Base-by-base conservation (phyloP, 441 rosid species). In the Gossypium lobatum region DNA sequence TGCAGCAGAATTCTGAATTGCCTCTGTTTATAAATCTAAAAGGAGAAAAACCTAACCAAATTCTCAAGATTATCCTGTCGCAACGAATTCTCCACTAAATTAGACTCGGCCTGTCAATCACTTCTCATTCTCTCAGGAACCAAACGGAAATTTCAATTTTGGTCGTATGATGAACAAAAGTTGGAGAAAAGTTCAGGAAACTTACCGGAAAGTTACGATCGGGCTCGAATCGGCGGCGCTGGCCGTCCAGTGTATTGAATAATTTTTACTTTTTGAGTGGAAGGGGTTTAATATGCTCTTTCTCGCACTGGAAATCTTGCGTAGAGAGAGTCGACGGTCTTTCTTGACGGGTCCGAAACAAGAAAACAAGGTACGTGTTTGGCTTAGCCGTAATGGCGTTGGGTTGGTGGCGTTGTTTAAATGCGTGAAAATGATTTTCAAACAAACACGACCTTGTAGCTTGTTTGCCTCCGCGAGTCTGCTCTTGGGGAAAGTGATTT, bases 201-300 rank as follows among this genome's bases (percentile, higher is more conserved):
- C 69, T 52, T 63, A 80, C 82, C 57, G 45, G 63, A 50, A 50
- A 20, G 20, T 2, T 61, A 34, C 50, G 66, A 74, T 70, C 66
- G 25, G 72, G 42, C 17, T 42, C 10, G 16, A 63, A 74, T 2
- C 42, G 67, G 52, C 64, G 60, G 64, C 26, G 34, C 4, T 60
- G 17, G 18, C 31, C 18, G 64, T 55, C 72, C 69, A 21, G 17
- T 6, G 9, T 21, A 18, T 39, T 64, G 37, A 34, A 45, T 53
- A 3, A 28, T 6, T 50, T 46, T 52, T 26, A 34, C 13, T 3
- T 14, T 77, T 31, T 17, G 45, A 14, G 26, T 7, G 13, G 25
- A 4, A 1, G 23, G 68, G 25, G 3, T 13, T 65, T 23, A 21
- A 6, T 25, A 16, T 71, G 75, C 70, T 70, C 67, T 26, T 31